These are phyloP conservation scores for Quercus alba DNA, from an alignment of 306 rosid genomes.

Conservation along the genomic window DNA sequence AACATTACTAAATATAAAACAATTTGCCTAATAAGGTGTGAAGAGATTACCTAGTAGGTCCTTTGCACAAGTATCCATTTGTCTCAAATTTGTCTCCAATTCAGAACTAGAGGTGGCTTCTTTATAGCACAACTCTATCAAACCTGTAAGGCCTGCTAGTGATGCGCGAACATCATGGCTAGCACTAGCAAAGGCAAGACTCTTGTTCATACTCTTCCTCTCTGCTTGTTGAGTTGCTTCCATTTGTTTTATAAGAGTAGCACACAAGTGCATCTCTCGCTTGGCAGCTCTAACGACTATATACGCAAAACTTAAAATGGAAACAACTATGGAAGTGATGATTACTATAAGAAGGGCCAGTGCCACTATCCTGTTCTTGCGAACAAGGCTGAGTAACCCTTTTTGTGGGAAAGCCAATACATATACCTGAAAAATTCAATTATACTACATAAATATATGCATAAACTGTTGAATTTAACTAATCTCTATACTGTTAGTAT, in stretches of 20 bases:
- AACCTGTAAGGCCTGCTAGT: constrained; percentile 59
- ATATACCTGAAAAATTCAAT: constrained; percentile 45
- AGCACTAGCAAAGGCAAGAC: constrained; percentile 58
- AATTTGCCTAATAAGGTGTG: background rate
- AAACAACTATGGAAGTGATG: constrained; percentile 21
- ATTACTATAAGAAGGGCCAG: constrained; percentile 28
- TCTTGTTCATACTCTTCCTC: constrained; percentile 67
- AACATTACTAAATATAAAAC: background rate
- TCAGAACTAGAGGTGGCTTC: constrained; percentile 32
- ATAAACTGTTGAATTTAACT: background rate
- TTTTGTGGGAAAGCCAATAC: constrained; percentile 37
- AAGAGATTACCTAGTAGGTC: constrained; percentile 59
- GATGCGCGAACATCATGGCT: constrained; percentile 76
- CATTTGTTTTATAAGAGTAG: constrained; percentile 59
- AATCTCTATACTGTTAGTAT: too few species aligned
- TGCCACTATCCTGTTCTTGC: constrained; percentile 29
- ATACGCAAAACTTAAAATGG: constrained; percentile 27
- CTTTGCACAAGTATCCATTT: constrained; percentile 54
- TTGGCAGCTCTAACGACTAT: constrained; percentile 23
- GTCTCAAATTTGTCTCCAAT: constrained; percentile 46
- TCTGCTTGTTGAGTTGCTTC: constrained; percentile 78
- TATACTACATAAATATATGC: background rate
- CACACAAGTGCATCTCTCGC: constrained; percentile 57
- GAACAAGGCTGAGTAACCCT: constrained; percentile 10
- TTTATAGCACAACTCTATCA: constrained; percentile 46